These are phyloP conservation scores for Backusella sp. DNA, from an alignment of 192 early-diverging fungal genomes.

Conservation along the genomic window DNA sequence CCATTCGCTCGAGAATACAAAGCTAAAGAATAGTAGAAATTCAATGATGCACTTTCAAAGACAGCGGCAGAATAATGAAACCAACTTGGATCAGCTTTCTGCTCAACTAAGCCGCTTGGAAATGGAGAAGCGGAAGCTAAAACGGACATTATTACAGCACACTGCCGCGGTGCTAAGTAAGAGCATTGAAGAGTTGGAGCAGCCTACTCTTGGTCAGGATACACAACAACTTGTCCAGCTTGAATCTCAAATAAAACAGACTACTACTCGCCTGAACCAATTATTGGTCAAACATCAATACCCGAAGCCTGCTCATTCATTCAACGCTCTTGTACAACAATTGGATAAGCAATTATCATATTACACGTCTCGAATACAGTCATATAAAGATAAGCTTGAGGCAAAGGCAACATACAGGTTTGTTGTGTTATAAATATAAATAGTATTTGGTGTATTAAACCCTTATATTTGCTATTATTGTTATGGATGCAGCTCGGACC, in stretches of 20 bases:
- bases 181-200: conserved; percentile 44
- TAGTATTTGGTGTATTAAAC: neutral
- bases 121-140: conserved; percentile 41
- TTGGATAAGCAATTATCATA: neutral
- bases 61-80: conserved; percentile 35
- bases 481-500: neutral
- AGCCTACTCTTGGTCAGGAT: neutral
- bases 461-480: neutral
- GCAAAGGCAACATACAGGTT: neutral
- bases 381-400: neutral
- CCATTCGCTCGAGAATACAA: neutral
- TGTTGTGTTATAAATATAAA: neutral
- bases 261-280: neutral
- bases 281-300: neutral
- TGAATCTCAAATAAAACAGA: conserved; percentile 11
- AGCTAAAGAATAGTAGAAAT: conserved; percentile 4
- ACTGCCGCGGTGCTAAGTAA: conserved; percentile 50
- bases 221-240: neutral
- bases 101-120: conserved; percentile 47
- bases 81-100: conserved; percentile 51
- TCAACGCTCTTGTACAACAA: conserved; percentile 3
- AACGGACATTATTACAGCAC: conserved; percentile 51
- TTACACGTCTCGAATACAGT: neutral
- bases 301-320: conserved; percentile 3
- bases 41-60: conserved; percentile 3